phyloP scores from a whole-genome alignment of 2,329 filamentous ascomycete genomes.

The Aspergillus cejpii region DNA sequence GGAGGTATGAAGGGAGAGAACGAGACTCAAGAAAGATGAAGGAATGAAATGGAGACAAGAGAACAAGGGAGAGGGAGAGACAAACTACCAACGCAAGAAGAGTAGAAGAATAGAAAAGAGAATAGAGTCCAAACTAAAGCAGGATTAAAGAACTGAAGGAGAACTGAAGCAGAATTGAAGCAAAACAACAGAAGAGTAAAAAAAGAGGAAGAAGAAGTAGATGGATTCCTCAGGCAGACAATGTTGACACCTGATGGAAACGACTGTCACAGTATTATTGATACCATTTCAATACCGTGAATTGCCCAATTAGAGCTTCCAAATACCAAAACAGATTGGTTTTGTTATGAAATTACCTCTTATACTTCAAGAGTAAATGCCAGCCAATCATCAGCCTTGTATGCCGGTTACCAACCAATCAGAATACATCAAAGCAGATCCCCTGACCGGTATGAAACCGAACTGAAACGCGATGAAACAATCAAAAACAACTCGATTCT shows the following conservation, averaged over 20 bases:
- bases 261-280: neutral
- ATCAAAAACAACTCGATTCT: neutral
- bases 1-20: slow-evolving; percentile 3
- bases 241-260: no score
- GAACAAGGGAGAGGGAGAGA: slow-evolving; percentile 6
- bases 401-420: neutral
- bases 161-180: slow-evolving; percentile 4
- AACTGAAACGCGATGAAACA: slow-evolving; percentile 18
- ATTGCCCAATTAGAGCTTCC: neutral
- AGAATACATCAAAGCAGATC: neutral
- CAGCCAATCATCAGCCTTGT: slow-evolving; percentile 1
- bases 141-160: slow-evolving; percentile 2
- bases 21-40: neutral
- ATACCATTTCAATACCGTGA: neutral
- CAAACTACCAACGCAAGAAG: slow-evolving; percentile 6
- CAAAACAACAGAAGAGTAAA: slow-evolving; percentile 2
- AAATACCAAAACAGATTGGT: neutral
- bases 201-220: neutral
- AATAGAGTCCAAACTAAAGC: slow-evolving; percentile 2
- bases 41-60: neutral
- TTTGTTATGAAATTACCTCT: slow-evolving; percentile 1
- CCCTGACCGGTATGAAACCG: slow-evolving; percentile 17
- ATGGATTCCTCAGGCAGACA: neutral
- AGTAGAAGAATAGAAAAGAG: slow-evolving; percentile 3
- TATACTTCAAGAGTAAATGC: neutral